Percentiles rank a stretch among this genome's conserved stretches.
phyloP scores from a whole-genome alignment of 2,329 filamentous ascomycete species.

The Aureobasidium sp. region DNA sequence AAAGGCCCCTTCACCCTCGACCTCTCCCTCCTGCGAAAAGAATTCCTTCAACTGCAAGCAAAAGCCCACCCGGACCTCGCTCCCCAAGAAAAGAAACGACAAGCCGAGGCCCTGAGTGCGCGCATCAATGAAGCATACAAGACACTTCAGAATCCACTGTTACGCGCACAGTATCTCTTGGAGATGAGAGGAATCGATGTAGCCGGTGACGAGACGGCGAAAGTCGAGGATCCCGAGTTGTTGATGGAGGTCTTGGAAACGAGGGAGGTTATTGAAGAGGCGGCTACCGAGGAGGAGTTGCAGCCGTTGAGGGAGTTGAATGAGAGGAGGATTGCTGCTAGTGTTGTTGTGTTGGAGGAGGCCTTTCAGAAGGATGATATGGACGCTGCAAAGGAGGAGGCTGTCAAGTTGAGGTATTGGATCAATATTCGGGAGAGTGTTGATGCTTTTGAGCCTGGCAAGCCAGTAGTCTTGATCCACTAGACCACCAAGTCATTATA shows the following conservation, averaged over 20 bases:
- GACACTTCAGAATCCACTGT: slow-evolving; percentile 68
- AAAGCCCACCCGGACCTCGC: slow-evolving; percentile 64
- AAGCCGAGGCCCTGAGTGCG: slow-evolving; percentile 69
- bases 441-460: slow-evolving; percentile 75
- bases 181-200: slow-evolving; percentile 64
- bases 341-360: slow-evolving; percentile 52
- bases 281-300: slow-evolving; percentile 53
- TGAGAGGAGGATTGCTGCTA: slow-evolving; percentile 53
- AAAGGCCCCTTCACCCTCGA: slow-evolving; percentile 67
- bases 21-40: slow-evolving; percentile 58
- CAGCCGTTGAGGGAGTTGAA: slow-evolving; percentile 54
- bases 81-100: slow-evolving; percentile 40
- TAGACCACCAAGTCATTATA: slow-evolving; percentile 24
- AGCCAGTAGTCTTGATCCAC: slow-evolving; percentile 49
- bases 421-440: slow-evolving; percentile 74
- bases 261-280: slow-evolving; percentile 50
- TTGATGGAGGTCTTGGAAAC: slow-evolving; percentile 74
- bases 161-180: slow-evolving; percentile 82
- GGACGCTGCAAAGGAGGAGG: slow-evolving; percentile 58
- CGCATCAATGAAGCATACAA: slow-evolving; percentile 87
- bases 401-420: slow-evolving; percentile 80
- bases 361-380: slow-evolving; percentile 61
- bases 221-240: slow-evolving; percentile 60
- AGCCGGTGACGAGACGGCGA: slow-evolving; percentile 65
- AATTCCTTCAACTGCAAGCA: slow-evolving; percentile 80